Conservation (phyloP, 1,139 yeast genomes). For the Wickerhamomyces sp. region DNA sequence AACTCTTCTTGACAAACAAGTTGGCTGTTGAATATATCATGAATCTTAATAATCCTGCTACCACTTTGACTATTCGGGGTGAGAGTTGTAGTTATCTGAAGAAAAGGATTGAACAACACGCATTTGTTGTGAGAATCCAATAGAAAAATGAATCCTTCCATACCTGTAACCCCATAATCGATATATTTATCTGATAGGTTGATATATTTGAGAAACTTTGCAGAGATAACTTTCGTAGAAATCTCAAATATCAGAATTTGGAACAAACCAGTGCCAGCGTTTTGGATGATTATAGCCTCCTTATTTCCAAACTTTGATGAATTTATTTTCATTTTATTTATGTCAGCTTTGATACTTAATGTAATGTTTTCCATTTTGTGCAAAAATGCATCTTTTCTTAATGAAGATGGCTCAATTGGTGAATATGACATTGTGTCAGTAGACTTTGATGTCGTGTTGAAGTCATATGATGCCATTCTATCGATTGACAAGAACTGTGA, state of each 20-base stretch:
- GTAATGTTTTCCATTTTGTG: conserved; percentile 50
- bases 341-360: conserved; percentile 30
- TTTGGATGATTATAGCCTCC: conserved; percentile 54
- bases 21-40: conserved; percentile 20
- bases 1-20: conserved; percentile 15
- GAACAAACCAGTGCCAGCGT: conserved; percentile 32
- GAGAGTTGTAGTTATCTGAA: conserved; percentile 47
- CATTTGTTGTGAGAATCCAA: conserved; percentile 39
- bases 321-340: conserved; percentile 37
- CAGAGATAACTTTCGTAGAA: conserved; percentile 22
- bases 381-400: conserved; percentile 58
- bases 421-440: conserved; percentile 13
- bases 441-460: conserved; percentile 13
- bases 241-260: conserved; percentile 47
- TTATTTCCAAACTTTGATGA: conserved; percentile 46
- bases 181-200: conserved; percentile 16
- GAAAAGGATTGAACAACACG: conserved; percentile 60
- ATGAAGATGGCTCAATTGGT: conserved; percentile 7
- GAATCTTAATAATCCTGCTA: conserved; percentile 22
- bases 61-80: conserved; percentile 19
- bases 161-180: conserved; percentile 16
- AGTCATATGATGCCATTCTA: conserved; percentile 48
- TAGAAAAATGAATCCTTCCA: conserved; percentile 24
- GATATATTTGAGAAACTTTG: conserved; percentile 22
- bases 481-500: conserved; percentile 58